Conservation (phyloP, 805 yeast genomes). For the Geotrichum ghanense region DNA sequence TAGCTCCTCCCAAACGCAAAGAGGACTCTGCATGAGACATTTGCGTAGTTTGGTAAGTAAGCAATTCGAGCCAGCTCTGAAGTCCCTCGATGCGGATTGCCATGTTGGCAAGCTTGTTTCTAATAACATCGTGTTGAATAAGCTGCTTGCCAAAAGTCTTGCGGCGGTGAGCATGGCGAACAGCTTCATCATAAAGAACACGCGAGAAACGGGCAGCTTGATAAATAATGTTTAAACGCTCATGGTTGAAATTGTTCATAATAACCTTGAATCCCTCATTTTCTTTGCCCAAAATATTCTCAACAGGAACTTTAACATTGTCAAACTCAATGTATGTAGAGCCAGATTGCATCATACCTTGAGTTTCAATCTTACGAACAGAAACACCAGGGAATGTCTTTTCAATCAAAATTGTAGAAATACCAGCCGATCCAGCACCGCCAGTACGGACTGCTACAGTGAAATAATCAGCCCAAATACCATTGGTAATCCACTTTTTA, state of each 20-base stretch:
- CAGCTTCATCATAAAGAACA: constrained; percentile 28
- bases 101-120: constrained; percentile 32
- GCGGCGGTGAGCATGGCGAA: constrained; percentile 30
- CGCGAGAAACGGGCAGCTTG: constrained; percentile 31
- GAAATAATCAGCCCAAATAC: constrained; percentile 32
- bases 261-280: constrained; percentile 32
- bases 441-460: constrained; percentile 36
- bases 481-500: constrained; percentile 37
- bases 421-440: constrained; percentile 28
- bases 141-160: constrained; percentile 32
- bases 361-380: constrained; percentile 29
- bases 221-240: constrained; percentile 29
- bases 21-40: constrained; percentile 27
- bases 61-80: constrained; percentile 28
- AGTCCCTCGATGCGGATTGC: constrained; percentile 30
- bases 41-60: constrained; percentile 23
- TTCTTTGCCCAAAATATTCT: constrained; percentile 28
- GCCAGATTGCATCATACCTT: constrained; percentile 33
- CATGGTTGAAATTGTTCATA: constrained; percentile 35
- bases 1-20: constrained; percentile 30
- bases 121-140: constrained; percentile 31
- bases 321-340: constrained; percentile 31
- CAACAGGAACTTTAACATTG: constrained; percentile 33
- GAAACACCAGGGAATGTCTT: constrained; percentile 26
- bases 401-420: constrained; percentile 30